Percentiles rank a stretch among this genome's conserved stretches.
These are phyloP conservation scores for Hypoxylon sp. DNA, from an alignment of 2,329 filamentous ascomycete genomes.

Conservation along the genomic window DNA sequence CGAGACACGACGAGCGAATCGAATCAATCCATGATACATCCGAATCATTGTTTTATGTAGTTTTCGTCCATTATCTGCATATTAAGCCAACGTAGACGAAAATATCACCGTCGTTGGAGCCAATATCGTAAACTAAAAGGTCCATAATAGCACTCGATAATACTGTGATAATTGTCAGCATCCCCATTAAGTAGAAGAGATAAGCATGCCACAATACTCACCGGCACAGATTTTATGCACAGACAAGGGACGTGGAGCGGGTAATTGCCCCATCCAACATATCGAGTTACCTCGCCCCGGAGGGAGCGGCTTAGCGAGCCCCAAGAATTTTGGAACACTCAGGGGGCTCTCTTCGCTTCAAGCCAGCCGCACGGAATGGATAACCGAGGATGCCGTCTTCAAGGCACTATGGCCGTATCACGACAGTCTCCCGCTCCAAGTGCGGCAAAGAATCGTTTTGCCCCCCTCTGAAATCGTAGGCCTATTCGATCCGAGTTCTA, in stretches of 20 bases:
- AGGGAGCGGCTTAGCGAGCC: neutral
- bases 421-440: slow-evolving; percentile 6
- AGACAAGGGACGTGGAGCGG: neutral
- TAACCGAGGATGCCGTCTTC: slow-evolving; percentile 42
- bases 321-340: neutral
- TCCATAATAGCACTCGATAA: neutral
- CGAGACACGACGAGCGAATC: too few species aligned
- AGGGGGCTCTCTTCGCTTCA: slow-evolving; percentile 45
- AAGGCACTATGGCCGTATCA: slow-evolving; percentile 20
- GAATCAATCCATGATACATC: too few species aligned
- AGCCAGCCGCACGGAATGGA: slow-evolving; percentile 30
- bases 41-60: neutral
- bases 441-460: slow-evolving; percentile 37
- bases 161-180: neutral
- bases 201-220: slow-evolving; percentile 2
- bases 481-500: neutral
- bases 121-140: neutral
- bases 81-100: neutral
- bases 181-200: neutral
- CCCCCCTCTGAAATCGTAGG: neutral
- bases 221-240: slow-evolving; percentile 30
- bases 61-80: neutral
- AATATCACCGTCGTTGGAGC: too few species aligned
- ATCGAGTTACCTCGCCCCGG: slow-evolving; percentile 17
- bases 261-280: slow-evolving; percentile 25